These are phyloP conservation scores for Lachancea dasiensis DNA, from an alignment of 805 yeast species.

Conservation along the genomic window DNA sequence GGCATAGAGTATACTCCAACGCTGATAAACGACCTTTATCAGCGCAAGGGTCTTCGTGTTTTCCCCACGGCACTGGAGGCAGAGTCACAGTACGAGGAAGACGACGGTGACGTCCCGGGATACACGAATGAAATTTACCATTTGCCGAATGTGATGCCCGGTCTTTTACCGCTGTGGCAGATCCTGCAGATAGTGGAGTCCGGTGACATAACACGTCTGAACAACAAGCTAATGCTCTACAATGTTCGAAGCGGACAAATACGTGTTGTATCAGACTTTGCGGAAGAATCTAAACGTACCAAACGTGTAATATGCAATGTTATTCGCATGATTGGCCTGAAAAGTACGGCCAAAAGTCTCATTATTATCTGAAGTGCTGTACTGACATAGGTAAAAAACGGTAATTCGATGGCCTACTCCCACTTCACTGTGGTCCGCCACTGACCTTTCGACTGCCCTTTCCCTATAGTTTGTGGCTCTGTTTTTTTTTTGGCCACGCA, in stretches of 20 bases:
- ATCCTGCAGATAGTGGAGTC: conserved; percentile 33
- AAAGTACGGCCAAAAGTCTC: conserved; percentile 29
- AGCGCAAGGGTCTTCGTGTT: conserved; percentile 5
- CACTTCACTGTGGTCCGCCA: too few relatives aligned
- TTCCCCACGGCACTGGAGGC: conserved; percentile 3
- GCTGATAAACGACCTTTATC: conserved; percentile 12
- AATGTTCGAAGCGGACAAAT: conserved; percentile 22
- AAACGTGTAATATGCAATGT: conserved; percentile 36
- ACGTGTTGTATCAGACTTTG: conserved; percentile 22
- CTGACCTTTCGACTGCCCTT: too few relatives aligned
- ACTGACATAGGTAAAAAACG: too few relatives aligned
- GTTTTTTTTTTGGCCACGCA: too few relatives aligned
- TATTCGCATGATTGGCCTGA: conserved; percentile 41
- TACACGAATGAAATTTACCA: conserved; percentile 11
- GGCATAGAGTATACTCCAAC: conserved; percentile 20
- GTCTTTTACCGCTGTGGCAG: conserved; percentile 45
- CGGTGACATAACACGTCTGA: conserved; percentile 23
- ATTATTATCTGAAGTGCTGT: conserved; percentile 19
- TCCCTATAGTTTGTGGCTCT: too few relatives aligned
- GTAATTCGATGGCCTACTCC: too few relatives aligned
- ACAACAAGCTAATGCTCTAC: conserved; percentile 21
- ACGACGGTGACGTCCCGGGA: conserved; percentile 13
- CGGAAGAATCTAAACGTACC: conserved; percentile 17
- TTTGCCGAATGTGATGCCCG: conserved; percentile 45
- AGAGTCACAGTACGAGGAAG: conserved; percentile 11